Evolutionary conservation across 202 grass and related monocot species (phyloP), one percentile per base, ranked within the genome.

Genomic region (Schoenoplectus triqueter): DNA sequence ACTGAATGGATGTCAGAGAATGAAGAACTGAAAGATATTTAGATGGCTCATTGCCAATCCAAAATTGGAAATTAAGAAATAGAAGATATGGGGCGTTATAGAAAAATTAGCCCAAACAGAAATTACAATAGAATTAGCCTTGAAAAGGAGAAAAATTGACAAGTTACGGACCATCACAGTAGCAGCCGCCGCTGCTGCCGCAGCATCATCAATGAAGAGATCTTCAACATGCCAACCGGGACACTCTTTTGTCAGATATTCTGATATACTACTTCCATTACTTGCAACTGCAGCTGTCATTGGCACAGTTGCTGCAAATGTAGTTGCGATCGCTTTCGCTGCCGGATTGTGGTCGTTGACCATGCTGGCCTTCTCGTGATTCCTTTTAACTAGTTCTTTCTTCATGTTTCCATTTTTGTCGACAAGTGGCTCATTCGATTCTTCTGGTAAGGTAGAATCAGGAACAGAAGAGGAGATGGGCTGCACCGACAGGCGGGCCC

Each of bases 161-260:
- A 44, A 22, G 44, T 67, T 20, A 67, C 80, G 9, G 80, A 82
- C 80, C 62, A 20, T 82, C 5, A 82, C 18, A 54, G 20, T 79
- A 20, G 80, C 51, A 7, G 50, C 51, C 0, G 54, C 70, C 11
- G 66, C 49, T 59, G 87, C 73, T 10, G 84, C 81, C 0, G 85
- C 85, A 2, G 80, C 83, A 61, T 92, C 92, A 72, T 89, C 89
- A 31, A 90, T 61, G 14, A 93, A 87, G 72, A 98, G 82, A 84
- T 98, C 96, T 47, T 98, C 96, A 60, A 98, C 91, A 46, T 74
- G 82, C 88, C 88, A 98, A 15, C 96, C 96, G 1, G 96, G 95
- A 84, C 93, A 94, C 85, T 93, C 91, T 87, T 95, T 95, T 73
- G 88, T 98, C 69, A 98, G 92, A 73, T 98, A 98, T 39, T 98